phyloP scores from a whole-genome alignment of 768 basidiomycete species.

The Termitomyces sp. region DNA sequence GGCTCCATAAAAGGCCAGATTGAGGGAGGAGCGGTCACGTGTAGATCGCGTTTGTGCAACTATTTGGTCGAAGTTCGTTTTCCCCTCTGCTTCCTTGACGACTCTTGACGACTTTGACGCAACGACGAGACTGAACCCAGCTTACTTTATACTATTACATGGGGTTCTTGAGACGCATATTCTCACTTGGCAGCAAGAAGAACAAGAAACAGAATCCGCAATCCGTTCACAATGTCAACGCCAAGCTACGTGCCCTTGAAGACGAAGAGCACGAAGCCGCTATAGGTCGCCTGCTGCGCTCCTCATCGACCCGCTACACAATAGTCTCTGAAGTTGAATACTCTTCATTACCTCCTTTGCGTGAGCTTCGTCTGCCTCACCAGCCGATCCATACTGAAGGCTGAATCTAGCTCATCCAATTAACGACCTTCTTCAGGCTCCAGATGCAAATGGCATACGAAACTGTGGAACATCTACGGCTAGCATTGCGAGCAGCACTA shows the following conservation, averaged over 20 bases:
- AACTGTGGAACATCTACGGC: slow-evolving; percentile 44
- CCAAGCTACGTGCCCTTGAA: slow-evolving; percentile 19
- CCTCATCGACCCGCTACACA: slow-evolving; percentile 63
- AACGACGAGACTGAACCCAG: slow-evolving; percentile 7
- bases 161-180: slow-evolving; percentile 66
- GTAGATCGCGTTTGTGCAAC: slow-evolving; percentile 26
- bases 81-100: background rate
- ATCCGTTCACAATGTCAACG: slow-evolving; percentile 20
- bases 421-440: slow-evolving; percentile 46
- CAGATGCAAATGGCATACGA: slow-evolving; percentile 35
- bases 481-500: slow-evolving; percentile 47
- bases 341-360: slow-evolving; percentile 57
- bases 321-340: slow-evolving; percentile 54
- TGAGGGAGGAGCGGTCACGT: slow-evolving; percentile 20
- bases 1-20: no score
- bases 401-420: slow-evolving; percentile 55
- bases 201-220: slow-evolving; percentile 34
- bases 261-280: slow-evolving; percentile 50
- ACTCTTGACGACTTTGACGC: slow-evolving; percentile 12
- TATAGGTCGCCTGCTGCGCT: slow-evolving; percentile 54
- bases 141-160: slow-evolving; percentile 26
- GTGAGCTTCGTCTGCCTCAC: slow-evolving; percentile 36
- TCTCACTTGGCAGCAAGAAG: slow-evolving; percentile 65
- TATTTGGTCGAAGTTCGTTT: slow-evolving; percentile 41
- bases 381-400: background rate